A percentile compares a stretch with the other conserved stretches of the same genome.
Conservation (phyloP, 805 yeast species). For the Ogataea nonfermentans region DNA sequence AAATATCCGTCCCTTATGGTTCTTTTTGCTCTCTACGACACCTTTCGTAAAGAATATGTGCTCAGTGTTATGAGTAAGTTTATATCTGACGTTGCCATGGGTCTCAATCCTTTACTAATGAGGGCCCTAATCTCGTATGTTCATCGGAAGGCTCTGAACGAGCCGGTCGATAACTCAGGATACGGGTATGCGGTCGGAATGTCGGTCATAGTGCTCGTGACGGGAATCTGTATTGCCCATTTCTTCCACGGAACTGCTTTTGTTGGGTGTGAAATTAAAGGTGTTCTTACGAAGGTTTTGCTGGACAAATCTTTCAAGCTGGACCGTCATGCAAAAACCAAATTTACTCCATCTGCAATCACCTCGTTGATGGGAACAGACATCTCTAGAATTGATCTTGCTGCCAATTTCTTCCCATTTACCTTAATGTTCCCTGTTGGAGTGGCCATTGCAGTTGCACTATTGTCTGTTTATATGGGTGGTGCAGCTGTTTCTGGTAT, state of each 20-base stretch:
- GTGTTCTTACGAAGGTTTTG: conserved; percentile 67
- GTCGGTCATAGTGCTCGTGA: conserved; percentile 48
- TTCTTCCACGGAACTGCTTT: conserved; percentile 59
- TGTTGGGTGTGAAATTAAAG: conserved; percentile 69
- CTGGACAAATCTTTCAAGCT: conserved; percentile 66
- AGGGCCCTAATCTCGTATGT: conserved; percentile 64
- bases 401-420: conserved; percentile 66
- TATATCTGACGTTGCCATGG: conserved; percentile 46
- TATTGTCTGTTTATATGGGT: conserved; percentile 68
- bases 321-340: conserved; percentile 53
- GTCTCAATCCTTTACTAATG: conserved; percentile 66
- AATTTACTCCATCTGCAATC: conserved; percentile 65
- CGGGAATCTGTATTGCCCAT: conserved; percentile 55
- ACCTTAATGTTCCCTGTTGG: conserved; percentile 63
- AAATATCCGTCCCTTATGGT: conserved; percentile 45
- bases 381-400: conserved; percentile 74
- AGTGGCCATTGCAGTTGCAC: conserved; percentile 57
- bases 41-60: conserved; percentile 47
- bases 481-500: conserved; percentile 71
- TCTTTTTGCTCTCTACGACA: conserved; percentile 45
- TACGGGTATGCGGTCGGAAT: conserved; percentile 77
- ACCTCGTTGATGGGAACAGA: conserved; percentile 83
- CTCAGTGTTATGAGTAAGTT: conserved; percentile 42
- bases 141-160: conserved; percentile 45
- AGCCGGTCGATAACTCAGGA: conserved; percentile 52